Evolutionary conservation across 306 rosid species (phyloP).

Genomic region (Quercus engelmannii): DNA sequence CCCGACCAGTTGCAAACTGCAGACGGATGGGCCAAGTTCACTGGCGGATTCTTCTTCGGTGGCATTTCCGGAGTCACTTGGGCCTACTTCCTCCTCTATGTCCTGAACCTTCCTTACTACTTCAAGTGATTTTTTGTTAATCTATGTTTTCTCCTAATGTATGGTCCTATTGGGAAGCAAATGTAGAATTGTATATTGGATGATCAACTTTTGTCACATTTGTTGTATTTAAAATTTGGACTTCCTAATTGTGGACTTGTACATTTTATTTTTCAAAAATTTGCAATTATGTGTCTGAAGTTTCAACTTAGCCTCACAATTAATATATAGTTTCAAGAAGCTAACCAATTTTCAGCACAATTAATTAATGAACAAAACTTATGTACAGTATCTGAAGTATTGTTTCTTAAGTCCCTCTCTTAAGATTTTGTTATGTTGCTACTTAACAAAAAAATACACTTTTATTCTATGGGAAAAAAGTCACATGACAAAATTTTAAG

Average conservation of each 20-base stretch:
- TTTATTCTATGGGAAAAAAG: too few species aligned
- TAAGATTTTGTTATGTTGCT: too few species aligned
- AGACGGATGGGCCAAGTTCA: slow-evolving; percentile 93
- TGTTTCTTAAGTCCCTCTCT: too few species aligned
- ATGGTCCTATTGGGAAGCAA: slow-evolving; percentile 17
- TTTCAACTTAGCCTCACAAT: not conserved
- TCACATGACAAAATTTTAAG: too few species aligned
- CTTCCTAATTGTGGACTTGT: not conserved
- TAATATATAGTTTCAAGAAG: too few species aligned
- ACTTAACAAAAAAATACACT: too few species aligned
- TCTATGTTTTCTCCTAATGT: not conserved
- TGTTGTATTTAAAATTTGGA: not conserved
- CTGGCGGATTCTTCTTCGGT: slow-evolving; percentile 96
- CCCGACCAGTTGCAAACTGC: slow-evolving; percentile 95
- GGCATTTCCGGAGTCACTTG: slow-evolving; percentile 92
- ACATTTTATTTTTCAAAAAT: not conserved
- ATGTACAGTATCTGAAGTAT: too few species aligned
- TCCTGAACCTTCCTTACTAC: slow-evolving; percentile 77
- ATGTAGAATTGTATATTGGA: slow-evolving; percentile 23
- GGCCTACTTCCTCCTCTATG: slow-evolving; percentile 83
- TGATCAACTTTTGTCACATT: slow-evolving; percentile 13
- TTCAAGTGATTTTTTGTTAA: slow-evolving; percentile 46
- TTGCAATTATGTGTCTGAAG: not conserved
- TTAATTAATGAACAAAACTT: too few species aligned
- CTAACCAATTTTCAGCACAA: too few species aligned